phyloP scores from a whole-genome alignment of 768 basidiomycete genomes.

The Suillus tomentosus region DNA sequence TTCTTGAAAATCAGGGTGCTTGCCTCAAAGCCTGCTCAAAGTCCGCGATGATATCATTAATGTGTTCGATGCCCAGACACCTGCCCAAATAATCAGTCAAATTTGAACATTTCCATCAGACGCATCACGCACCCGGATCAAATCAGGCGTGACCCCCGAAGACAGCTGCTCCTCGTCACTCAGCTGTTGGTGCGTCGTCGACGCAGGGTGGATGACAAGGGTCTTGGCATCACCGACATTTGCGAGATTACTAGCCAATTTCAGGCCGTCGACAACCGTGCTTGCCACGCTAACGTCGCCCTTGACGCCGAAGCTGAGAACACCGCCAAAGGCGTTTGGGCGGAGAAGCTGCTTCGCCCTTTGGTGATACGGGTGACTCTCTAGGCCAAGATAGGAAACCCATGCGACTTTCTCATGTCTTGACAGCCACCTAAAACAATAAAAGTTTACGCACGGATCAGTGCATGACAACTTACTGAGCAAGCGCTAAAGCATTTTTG shows the following conservation, averaged over 20 bases:
- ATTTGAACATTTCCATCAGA: not conserved
- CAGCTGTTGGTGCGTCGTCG: slow-evolving; percentile 64
- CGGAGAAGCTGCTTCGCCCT: slow-evolving; percentile 60
- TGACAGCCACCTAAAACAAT: slow-evolving; percentile 48
- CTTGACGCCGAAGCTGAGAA: slow-evolving; percentile 78
- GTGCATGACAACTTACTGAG: slow-evolving; percentile 31
- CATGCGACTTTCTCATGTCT: slow-evolving; percentile 67
- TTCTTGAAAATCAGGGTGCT: slow-evolving; percentile 15
- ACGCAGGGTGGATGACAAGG: slow-evolving; percentile 59
- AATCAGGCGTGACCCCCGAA: slow-evolving; percentile 55
- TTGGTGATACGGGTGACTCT: slow-evolving; percentile 58
- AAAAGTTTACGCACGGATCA: not conserved
- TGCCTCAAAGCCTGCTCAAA: slow-evolving; percentile 41
- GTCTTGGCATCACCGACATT: slow-evolving; percentile 73
- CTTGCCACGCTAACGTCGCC: slow-evolving; percentile 54
- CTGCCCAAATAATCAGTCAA: slow-evolving; percentile 20
- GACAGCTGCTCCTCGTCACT: slow-evolving; percentile 46
- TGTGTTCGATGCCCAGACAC: slow-evolving; percentile 49
- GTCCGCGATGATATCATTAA: slow-evolving; percentile 49
- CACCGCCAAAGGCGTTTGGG: slow-evolving; percentile 60
- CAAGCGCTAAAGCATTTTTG: slow-evolving; percentile 56
- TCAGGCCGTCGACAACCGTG: slow-evolving; percentile 68
- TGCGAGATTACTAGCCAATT: slow-evolving; percentile 70
- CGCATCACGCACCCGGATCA: slow-evolving; percentile 50
- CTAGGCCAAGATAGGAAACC: slow-evolving; percentile 79